Conservation (phyloP, 139 green algal species). For the Parachlorella kessleri region DNA sequence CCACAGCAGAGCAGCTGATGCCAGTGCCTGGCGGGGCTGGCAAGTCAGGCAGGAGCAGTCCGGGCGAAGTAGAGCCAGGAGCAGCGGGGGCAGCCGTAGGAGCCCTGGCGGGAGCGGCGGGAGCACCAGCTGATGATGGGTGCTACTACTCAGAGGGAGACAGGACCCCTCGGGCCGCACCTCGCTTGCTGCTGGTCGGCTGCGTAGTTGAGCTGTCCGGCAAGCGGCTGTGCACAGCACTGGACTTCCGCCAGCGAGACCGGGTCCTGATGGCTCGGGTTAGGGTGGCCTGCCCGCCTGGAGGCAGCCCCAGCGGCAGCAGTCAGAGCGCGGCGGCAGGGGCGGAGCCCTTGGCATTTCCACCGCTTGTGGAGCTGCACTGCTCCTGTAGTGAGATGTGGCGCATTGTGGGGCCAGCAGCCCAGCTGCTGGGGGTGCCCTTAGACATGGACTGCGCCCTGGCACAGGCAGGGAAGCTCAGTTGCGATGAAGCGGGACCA, state of each 20-base stretch:
- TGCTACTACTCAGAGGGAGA: no score
- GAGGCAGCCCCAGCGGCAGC: neutral
- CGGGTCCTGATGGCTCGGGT: neutral
- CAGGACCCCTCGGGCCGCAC: neutral
- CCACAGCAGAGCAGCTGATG: neutral
- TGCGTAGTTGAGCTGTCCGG: conserved; percentile 3
- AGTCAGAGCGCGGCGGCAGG: neutral
- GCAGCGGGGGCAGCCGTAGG: neutral
- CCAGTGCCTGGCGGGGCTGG: neutral
- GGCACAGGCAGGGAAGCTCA: neutral
- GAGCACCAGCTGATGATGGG: neutral
- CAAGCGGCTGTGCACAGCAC: conserved; percentile 27
- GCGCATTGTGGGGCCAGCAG: neutral
- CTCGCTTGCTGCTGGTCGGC: conserved; percentile 1
- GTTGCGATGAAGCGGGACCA: neutral
- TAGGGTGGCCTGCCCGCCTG: conserved; percentile 4
- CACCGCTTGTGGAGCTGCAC: neutral
- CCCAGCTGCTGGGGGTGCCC: neutral
- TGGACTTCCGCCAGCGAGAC: conserved; percentile 22
- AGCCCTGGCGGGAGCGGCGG: neutral
- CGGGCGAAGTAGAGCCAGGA: neutral
- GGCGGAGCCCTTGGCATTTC: neutral
- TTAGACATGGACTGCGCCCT: neutral
- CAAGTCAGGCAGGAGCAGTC: neutral
- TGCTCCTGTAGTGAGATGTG: conserved; percentile 26